A percentile compares a stretch with the other conserved stretches of the same genome.
Conservation (phyloP, 306 rosid species). For the Senna tora region DNA sequence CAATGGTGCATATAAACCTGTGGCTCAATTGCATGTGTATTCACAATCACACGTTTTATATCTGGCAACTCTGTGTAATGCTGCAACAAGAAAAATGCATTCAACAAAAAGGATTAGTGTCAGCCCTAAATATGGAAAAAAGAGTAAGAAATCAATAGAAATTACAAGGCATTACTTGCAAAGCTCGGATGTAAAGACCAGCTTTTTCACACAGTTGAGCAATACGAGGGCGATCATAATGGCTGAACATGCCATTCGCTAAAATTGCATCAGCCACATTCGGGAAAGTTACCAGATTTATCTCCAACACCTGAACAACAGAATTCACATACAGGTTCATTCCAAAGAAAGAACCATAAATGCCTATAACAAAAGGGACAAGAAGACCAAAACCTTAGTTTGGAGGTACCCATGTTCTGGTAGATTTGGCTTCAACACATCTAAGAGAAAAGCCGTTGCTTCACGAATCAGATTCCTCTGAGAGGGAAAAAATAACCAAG, state of each 20-base stretch:
- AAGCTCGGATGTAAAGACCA: slow-evolving; percentile 92
- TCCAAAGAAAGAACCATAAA: slow-evolving; percentile 24
- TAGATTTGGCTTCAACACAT: slow-evolving; percentile 94
- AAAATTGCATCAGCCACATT: slow-evolving; percentile 98
- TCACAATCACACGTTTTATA: slow-evolving; percentile 94
- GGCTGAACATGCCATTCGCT: slow-evolving; percentile 99
- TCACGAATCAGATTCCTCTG: slow-evolving; percentile 99
- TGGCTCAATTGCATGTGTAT: slow-evolving; percentile 99
- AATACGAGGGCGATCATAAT: slow-evolving; percentile 96
- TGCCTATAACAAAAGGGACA: slow-evolving; percentile 17
- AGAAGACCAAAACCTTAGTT: slow-evolving; percentile 67
- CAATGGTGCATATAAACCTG: slow-evolving; percentile 65
- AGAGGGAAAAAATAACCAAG: slow-evolving; percentile 31
- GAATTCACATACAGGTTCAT: slow-evolving; percentile 39
- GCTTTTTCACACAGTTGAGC: slow-evolving; percentile 99
- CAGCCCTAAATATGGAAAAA: slow-evolving; percentile 19
- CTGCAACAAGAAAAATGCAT: slow-evolving; percentile 60
- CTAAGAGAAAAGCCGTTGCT: slow-evolving; percentile 96
- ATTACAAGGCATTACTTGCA: slow-evolving; percentile 70
- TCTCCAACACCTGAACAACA: slow-evolving; percentile 80
- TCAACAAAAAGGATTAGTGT: slow-evolving; percentile 22
- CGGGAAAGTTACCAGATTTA: slow-evolving; percentile 96
- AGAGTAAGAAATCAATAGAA: slow-evolving; percentile 23
- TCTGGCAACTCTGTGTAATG: slow-evolving; percentile 98
- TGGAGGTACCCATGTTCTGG: slow-evolving; percentile 96